These are phyloP conservation scores for Zymoseptoria pseudotritici DNA, from an alignment of 2,329 filamentous ascomycete species.

Conservation along the genomic window DNA sequence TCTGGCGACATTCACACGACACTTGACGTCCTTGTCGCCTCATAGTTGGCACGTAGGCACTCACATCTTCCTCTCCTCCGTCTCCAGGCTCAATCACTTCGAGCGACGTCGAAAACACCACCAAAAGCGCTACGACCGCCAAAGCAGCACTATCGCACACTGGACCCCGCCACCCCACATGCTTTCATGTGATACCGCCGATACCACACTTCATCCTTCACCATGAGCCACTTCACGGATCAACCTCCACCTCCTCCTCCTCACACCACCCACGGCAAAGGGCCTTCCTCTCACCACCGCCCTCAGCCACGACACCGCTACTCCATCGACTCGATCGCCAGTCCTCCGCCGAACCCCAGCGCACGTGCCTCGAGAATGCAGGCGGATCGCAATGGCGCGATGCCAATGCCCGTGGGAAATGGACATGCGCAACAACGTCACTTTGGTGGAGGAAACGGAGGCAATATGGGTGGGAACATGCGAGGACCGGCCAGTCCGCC, in stretches of 20 bases:
- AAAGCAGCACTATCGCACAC: background rate
- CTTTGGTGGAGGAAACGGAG: constrained; percentile 9
- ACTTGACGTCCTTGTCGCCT: background rate
- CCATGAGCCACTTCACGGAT: background rate
- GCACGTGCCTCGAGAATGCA: constrained; percentile 15
- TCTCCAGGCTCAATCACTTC: background rate
- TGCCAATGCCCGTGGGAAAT: constrained; percentile 23
- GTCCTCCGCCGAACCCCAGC: background rate
- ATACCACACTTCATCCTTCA: background rate
- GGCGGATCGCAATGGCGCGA: constrained; percentile 21
- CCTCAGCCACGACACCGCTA: constrained; percentile 5
- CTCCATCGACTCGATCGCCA: constrained; percentile 16
- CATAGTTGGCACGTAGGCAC: background rate
- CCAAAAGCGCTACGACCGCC: background rate
- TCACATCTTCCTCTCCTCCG: background rate
- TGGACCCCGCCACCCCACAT: background rate
- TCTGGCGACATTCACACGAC: background rate
- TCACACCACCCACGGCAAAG: background rate
- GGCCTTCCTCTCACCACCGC: background rate
- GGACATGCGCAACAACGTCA: constrained; percentile 13
- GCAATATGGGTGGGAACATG: constrained; percentile 18
- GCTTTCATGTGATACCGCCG: constrained; percentile 1
- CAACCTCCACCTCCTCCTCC: background rate
- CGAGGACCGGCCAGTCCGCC: constrained; percentile 36
- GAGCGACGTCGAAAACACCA: background rate